Conservation (phyloP, 176 grass and related monocot species). For the Triticum aestivum region DNA sequence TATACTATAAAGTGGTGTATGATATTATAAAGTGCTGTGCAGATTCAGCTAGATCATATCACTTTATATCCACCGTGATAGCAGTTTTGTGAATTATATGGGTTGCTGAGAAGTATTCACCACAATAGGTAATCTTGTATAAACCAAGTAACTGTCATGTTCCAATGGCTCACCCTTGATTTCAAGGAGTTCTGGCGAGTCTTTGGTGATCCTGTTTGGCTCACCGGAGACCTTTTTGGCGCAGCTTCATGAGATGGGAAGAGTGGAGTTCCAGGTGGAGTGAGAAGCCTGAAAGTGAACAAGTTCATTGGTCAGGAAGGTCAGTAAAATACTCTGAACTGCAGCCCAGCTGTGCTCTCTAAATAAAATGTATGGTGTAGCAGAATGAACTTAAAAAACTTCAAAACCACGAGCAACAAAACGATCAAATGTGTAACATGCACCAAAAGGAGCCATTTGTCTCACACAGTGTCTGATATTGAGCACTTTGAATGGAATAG, state of each 20-base stretch:
- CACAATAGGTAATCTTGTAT: background rate
- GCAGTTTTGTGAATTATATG: background rate
- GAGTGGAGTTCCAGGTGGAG: conserved; percentile 88
- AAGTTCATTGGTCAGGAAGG: conserved; percentile 30
- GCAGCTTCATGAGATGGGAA: conserved; percentile 76
- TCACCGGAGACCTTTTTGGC: conserved; percentile 66
- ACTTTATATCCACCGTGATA: background rate
- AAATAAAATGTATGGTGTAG: background rate
- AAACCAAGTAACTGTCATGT: background rate
- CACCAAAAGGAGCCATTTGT: background rate
- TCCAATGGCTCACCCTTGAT: conserved; percentile 68
- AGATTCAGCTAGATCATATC: background rate
- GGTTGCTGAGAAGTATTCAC: conserved; percentile 1
- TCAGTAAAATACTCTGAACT: background rate
- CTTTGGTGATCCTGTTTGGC: conserved; percentile 77
- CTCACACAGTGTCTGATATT: background rate
- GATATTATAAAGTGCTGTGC: background rate
- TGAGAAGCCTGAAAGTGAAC: conserved; percentile 81
- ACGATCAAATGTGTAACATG: conserved; percentile 1
- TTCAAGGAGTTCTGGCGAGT: conserved; percentile 69
- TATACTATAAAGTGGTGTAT: conserved; percentile 3
- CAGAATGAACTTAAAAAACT: conserved; percentile 13
- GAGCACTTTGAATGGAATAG: conserved; percentile 23
- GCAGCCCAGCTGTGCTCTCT: background rate
- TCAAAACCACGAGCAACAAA: background rate